Evolutionary conservation across 345 rosid genomes (phyloP).

Genomic region (Theobroma cacao): DNA sequence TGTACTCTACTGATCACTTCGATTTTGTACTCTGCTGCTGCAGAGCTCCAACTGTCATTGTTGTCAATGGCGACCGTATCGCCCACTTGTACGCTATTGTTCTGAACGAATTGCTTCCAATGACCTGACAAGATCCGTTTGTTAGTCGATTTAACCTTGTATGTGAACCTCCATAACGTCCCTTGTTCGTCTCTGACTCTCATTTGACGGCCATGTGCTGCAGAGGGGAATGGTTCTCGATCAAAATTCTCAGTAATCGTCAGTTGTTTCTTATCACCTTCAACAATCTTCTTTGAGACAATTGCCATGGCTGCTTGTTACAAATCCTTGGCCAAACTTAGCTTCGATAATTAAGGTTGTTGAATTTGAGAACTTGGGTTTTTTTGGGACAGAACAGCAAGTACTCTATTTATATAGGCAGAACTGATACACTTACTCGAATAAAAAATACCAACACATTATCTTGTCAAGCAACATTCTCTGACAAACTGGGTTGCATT

Average conservation of each 20-base stretch:
- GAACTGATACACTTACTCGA: too few species aligned
- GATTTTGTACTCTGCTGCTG: neutral
- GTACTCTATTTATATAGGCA: too few species aligned
- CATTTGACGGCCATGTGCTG: neutral
- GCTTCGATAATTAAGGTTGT: neutral
- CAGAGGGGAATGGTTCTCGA: neutral
- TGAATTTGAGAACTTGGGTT: neutral
- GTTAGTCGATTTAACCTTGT: neutral
- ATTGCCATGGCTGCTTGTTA: neutral
- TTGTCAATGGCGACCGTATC: neutral
- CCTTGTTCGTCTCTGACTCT: neutral
- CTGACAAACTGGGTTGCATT: too few species aligned
- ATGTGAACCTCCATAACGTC: rapidly evolving
- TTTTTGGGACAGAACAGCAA: neutral
- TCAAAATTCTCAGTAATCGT: neutral
- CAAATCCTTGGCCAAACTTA: too few species aligned
- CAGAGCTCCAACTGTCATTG: neutral
- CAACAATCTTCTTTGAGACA: neutral
- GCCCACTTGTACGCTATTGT: neutral
- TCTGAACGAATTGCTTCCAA: rapidly evolving
- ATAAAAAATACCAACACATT: too few species aligned
- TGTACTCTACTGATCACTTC: neutral
- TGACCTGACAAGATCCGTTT: neutral
- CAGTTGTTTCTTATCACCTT: neutral
- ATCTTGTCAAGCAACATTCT: too few species aligned